phyloP scores from a whole-genome alignment of 208 protist species.

The Trypanosoma cruzi region DNA sequence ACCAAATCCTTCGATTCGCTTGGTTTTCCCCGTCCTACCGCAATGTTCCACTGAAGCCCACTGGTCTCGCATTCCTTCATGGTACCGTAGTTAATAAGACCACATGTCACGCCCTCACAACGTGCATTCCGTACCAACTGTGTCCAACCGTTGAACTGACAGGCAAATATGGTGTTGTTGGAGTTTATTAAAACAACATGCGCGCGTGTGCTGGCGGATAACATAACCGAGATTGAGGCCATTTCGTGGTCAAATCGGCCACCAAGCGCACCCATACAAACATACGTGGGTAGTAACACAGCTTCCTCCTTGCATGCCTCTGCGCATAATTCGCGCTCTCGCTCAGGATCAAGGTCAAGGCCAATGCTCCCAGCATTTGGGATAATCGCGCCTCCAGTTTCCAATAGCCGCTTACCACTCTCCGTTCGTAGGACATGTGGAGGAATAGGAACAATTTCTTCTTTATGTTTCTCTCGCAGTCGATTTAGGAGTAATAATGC shows the following conservation, averaged over 20 bases:
- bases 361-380: background rate
- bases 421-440: conserved; percentile 11
- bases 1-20: conserved; percentile 28
- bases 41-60: conserved; percentile 72
- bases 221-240: conserved; percentile 30
- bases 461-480: conserved; percentile 23
- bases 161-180: conserved; percentile 67
- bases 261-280: conserved; percentile 63
- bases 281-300: conserved; percentile 55
- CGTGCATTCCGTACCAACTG: conserved; percentile 35
- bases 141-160: conserved; percentile 71
- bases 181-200: conserved; percentile 46
- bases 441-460: conserved; percentile 23
- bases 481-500: conserved; percentile 48
- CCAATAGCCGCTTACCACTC: conserved; percentile 7
- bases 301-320: conserved; percentile 17
- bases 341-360: conserved; percentile 7
- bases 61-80: conserved; percentile 70
- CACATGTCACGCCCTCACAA: conserved; percentile 40
- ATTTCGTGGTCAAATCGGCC: conserved; percentile 84
- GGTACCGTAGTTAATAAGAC: conserved; percentile 61
- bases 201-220: conserved; percentile 1
- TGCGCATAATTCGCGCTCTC: conserved; percentile 14
- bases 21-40: conserved; percentile 50
- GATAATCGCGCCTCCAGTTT: conserved; percentile 19